phyloP scores from a whole-genome alignment of 805 yeast species.

The Myxozyma geophila region DNA sequence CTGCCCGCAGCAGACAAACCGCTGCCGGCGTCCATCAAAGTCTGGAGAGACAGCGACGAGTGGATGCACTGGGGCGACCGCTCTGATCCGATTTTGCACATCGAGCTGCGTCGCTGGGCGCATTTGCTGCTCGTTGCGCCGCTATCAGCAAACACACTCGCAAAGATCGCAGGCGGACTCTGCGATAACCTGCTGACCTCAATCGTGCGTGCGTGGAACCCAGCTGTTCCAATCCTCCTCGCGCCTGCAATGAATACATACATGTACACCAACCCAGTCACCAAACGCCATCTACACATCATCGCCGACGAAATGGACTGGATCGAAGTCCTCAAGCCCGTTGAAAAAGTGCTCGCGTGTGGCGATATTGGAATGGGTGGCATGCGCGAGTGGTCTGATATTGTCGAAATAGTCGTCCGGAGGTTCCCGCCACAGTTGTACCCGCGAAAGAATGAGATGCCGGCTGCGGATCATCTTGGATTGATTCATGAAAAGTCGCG shows the following conservation, averaged over 20 bases:
- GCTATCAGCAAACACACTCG: slow-evolving; percentile 85
- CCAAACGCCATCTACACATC: slow-evolving; percentile 77
- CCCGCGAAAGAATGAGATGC: slow-evolving; percentile 12
- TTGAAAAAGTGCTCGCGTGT: slow-evolving; percentile 89
- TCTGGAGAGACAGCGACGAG: slow-evolving; percentile 94
- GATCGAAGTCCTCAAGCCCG: slow-evolving; percentile 91
- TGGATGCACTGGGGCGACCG: slow-evolving; percentile 85
- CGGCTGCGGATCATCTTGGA: slow-evolving; percentile 1
- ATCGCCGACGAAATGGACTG: slow-evolving; percentile 91
- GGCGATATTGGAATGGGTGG: slow-evolving; percentile 99
- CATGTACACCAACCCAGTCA: slow-evolving; percentile 86
- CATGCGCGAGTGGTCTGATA: slow-evolving; percentile 96
- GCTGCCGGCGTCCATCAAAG: slow-evolving; percentile 70
- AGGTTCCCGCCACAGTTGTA: slow-evolving; percentile 50
- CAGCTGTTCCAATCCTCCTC: slow-evolving; percentile 80
- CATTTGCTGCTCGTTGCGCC: slow-evolving; percentile 94
- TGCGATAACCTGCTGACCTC: slow-evolving; percentile 91
- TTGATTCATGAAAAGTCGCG: slow-evolving; percentile 1
- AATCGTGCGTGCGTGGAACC: slow-evolving; percentile 94
- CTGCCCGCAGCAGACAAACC: slow-evolving; percentile 47
- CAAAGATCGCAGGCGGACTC: slow-evolving; percentile 86
- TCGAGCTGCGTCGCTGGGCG: slow-evolving; percentile 96
- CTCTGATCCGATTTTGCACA: slow-evolving; percentile 90
- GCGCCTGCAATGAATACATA: slow-evolving; percentile 97
- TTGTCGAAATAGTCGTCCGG: slow-evolving; percentile 80